Evolutionary conservation across 345 rosid species (phyloP), one percentile per base, ranked within the genome.

Genomic region (Physaria fendleri): DNA sequence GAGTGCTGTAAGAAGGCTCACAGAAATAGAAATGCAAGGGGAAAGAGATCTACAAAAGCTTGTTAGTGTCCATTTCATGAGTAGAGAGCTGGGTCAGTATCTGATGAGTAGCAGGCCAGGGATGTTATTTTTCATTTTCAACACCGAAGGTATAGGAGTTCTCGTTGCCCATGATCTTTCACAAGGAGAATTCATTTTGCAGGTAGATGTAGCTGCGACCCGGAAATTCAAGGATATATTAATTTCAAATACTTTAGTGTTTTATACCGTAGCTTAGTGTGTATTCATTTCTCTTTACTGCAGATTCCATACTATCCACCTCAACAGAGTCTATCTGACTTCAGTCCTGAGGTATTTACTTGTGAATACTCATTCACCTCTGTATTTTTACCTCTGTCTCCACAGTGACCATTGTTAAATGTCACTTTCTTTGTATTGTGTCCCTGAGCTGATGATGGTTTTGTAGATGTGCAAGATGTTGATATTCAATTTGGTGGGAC

Each of bases 251-350:
- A n/a, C n/a, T n/a, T n/a, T n/a, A n/a, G n/a, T n/a, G 35, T n/a
- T n/a, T 23, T 56, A 16, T 40, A 56, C 20, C 1, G 2, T 23
- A 30, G 15, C 40, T 39, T 29, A 21, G 51, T 20, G 14, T 23
- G 21, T 60, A 35, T 22, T 41, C 32, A n/a, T 40, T 54, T 56
- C 5, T 21, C 11, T 43, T 17, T 55, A 50, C 56, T 59, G 71
- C 72, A 92, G 97, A 67, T 84, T 22, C 98, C 97, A 61, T 89
- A 77, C 72, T 92, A 83, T 79, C 97, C 98, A 17, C 99, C 99
- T 62, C 97, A 86, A 69, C 99, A 93, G 64, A 79, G 67, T 51
- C 77, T 87, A 39, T 74, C 73, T 35, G 95, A 93, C 77, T 89
- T 86, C 70, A 81, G 74, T 55, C 77, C 77, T 1, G 76, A 83